Conservation (phyloP, 768 basidiomycete species). For the Phallus indusiatus region DNA sequence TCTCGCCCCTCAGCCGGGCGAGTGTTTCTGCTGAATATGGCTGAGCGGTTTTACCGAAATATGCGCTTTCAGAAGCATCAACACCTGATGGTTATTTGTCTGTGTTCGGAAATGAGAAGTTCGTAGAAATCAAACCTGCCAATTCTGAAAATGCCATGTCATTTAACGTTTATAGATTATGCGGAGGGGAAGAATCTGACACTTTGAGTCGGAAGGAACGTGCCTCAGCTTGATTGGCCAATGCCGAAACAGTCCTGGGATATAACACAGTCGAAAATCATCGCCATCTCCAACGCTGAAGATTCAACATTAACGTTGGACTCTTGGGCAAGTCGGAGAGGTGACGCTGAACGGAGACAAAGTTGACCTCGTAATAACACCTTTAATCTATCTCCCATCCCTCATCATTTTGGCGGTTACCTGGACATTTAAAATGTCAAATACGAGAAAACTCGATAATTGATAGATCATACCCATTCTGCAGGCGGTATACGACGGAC, state of each 20-base stretch:
- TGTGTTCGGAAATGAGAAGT: background rate
- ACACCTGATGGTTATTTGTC: conserved; percentile 31
- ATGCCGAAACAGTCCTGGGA: conserved; percentile 63
- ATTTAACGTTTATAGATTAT: background rate
- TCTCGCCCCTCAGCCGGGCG: conserved; percentile 51
- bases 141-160: conserved; percentile 40
- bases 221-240: conserved; percentile 63
- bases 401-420: conserved; percentile 39
- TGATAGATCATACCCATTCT: conserved; percentile 1
- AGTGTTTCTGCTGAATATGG: conserved; percentile 63
- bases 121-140: conserved; percentile 31
- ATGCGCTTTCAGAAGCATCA: conserved; percentile 88
- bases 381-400: conserved; percentile 60
- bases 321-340: no score
- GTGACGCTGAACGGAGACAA: background rate
- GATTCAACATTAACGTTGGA: background rate
- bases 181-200: conserved; percentile 22
- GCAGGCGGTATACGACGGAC: conserved; percentile 5
- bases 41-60: conserved; percentile 79
- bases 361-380: conserved; percentile 66
- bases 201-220: conserved; percentile 51
- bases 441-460: background rate
- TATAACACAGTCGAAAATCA: conserved; percentile 84
- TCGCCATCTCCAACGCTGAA: conserved; percentile 77
- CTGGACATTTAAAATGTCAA: background rate